Conservation (phyloP, 2,329 filamentous ascomycete species). For the Rugonectria rugulosa region DNA sequence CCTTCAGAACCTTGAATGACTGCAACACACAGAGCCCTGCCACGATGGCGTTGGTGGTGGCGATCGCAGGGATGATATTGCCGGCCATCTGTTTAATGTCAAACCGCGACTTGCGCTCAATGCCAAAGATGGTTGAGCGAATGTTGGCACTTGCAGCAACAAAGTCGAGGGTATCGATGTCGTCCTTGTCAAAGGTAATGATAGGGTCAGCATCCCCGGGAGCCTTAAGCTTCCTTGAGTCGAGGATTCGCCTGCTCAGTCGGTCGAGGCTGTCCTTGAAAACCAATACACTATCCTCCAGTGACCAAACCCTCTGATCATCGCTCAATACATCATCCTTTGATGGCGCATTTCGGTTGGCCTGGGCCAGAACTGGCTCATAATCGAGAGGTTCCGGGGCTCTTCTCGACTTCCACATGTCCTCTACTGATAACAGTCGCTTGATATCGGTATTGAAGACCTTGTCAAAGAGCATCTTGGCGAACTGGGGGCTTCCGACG, state of each 20-base stretch:
- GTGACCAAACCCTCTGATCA: slow-evolving; percentile 81
- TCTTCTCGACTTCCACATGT: slow-evolving; percentile 91
- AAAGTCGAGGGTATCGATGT: slow-evolving; percentile 93
- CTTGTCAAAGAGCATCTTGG: slow-evolving; percentile 86
- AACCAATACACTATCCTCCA: slow-evolving; percentile 83
- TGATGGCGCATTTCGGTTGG: slow-evolving; percentile 55
- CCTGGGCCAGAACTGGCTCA: slow-evolving; percentile 63
- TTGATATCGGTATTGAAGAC: slow-evolving; percentile 88
- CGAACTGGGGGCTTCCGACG: slow-evolving; percentile 80
- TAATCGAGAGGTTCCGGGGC: slow-evolving; percentile 79
- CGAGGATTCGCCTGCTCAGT: slow-evolving; percentile 75
- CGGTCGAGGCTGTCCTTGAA: slow-evolving; percentile 85
- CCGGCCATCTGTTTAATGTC: slow-evolving; percentile 99
- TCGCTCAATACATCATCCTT: slow-evolving; percentile 65
- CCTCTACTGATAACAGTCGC: slow-evolving; percentile 84
- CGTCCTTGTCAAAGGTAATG: slow-evolving; percentile 95
- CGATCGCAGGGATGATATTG: slow-evolving; percentile 98
- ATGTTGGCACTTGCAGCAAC: slow-evolving; percentile 91
- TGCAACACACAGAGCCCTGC: slow-evolving; percentile 92
- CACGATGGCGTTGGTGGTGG: slow-evolving; percentile 96
- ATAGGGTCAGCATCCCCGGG: slow-evolving; percentile 64
- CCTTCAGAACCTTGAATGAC: slow-evolving; percentile 86
- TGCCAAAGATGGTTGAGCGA: slow-evolving; percentile 86
- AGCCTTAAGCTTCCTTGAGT: slow-evolving; percentile 61
- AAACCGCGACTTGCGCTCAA: slow-evolving; percentile 88